Percentiles rank a stretch among this genome's conserved stretches.
These are phyloP conservation scores for Nigrospora sphaerica DNA, from an alignment of 2,329 filamentous ascomycete species.

Conservation along the genomic window DNA sequence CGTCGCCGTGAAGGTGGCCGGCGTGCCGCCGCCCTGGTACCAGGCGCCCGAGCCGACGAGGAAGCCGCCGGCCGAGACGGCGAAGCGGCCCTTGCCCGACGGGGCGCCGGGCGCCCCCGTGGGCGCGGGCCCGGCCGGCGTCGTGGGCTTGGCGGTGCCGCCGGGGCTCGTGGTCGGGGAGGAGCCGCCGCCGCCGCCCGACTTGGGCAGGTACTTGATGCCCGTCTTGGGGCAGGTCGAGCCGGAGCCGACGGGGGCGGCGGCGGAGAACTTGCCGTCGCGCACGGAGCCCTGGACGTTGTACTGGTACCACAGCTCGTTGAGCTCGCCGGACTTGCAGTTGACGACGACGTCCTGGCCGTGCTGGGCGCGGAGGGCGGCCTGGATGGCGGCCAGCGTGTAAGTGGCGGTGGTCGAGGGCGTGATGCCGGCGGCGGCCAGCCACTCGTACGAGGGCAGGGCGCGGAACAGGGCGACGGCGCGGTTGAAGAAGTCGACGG, in stretches of 20 bases:
- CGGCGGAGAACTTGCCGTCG: constrained; percentile 43
- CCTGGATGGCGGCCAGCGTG: constrained; percentile 49
- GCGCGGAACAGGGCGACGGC: constrained; percentile 59
- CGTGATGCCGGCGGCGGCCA: constrained; percentile 53
- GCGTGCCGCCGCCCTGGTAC: not conserved
- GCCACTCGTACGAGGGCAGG: constrained; percentile 56
- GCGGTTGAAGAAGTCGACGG: constrained; percentile 61
- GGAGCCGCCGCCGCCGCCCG: constrained; percentile 1
- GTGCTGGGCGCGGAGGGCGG: constrained; percentile 43
- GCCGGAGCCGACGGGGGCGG: not conserved
- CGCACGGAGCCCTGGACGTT: constrained; percentile 52
- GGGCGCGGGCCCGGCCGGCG: not conserved
- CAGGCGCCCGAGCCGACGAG: constrained; percentile 1
- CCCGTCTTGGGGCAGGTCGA: constrained; percentile 9
- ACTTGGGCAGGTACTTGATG: constrained; percentile 14
- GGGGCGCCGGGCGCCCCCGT: not conserved
- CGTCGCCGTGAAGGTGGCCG: not conserved
- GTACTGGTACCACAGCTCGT: constrained; percentile 57
- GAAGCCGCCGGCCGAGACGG: not conserved
- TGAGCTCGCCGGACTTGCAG: constrained; percentile 40
- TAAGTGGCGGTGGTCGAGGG: constrained; percentile 51
- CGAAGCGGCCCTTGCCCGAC: not conserved
- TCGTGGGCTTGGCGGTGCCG: not conserved
- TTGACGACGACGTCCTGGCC: constrained; percentile 51
- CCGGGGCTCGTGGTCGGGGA: not conserved